Conservation (phyloP, 2,329 filamentous ascomycete species). For the Fusarium metavorans region DNA sequence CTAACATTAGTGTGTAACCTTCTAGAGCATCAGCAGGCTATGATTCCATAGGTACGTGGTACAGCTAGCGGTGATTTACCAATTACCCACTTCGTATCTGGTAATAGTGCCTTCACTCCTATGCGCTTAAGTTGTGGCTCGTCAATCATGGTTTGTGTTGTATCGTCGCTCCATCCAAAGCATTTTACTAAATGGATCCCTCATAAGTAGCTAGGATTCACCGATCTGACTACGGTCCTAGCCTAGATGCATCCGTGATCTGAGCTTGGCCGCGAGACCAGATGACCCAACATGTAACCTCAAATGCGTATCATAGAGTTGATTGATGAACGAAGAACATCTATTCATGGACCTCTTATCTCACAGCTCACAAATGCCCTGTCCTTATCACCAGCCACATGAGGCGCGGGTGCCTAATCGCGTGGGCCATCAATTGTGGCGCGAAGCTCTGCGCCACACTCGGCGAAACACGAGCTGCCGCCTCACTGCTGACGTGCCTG, state of each 20-base stretch:
- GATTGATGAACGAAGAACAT: neutral
- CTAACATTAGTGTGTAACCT: constrained; percentile 5
- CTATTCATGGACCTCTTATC: neutral
- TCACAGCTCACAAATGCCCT: neutral
- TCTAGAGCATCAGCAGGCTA: neutral
- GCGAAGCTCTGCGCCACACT: constrained; percentile 39
- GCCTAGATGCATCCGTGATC: neutral
- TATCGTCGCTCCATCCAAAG: neutral
- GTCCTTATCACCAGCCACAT: constrained; percentile 1
- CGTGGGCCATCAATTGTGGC: constrained; percentile 38
- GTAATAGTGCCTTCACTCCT: neutral
- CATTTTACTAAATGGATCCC: neutral
- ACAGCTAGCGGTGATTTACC: neutral
- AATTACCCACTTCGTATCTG: neutral
- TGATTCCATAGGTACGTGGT: neutral
- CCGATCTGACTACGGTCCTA: neutral
- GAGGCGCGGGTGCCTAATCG: constrained; percentile 3
- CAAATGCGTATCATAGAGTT: neutral
- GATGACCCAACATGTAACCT: neutral
- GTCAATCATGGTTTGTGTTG: neutral
- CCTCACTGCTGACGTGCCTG: constrained; percentile 45
- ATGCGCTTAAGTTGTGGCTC: neutral
- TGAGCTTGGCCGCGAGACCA: neutral
- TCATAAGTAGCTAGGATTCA: neutral
- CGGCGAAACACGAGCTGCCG: constrained; percentile 41